Conservation (phyloP, 805 yeast species). For the Hanseniaspora occidentalis region DNA sequence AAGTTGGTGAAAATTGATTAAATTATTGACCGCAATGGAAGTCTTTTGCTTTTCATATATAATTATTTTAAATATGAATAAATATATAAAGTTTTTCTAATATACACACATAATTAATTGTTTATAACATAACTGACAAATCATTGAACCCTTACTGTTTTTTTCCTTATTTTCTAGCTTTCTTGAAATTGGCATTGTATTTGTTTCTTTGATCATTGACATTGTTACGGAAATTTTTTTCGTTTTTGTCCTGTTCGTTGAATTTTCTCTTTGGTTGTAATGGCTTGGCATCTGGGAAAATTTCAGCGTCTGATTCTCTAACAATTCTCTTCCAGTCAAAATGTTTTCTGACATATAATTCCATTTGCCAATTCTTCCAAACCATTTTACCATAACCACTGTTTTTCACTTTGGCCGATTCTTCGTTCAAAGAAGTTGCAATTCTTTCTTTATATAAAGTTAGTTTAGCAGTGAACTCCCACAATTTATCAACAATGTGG, state of each 20-base stretch:
- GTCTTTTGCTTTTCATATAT: background rate
- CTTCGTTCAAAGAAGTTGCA: slow-evolving; percentile 49
- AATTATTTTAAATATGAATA: background rate
- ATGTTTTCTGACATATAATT: slow-evolving; percentile 56
- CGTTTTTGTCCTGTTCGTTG: background rate
- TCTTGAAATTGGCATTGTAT: slow-evolving; percentile 3
- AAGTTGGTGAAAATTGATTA: slow-evolving; percentile 30
- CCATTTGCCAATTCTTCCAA: slow-evolving; percentile 94
- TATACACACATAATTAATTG: slow-evolving; percentile 2
- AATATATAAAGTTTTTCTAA: background rate
- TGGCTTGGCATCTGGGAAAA: slow-evolving; percentile 26
- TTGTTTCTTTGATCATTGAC: slow-evolving; percentile 3
- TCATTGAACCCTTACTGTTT: slow-evolving; percentile 3
- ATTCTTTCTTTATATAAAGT: slow-evolving; percentile 80
- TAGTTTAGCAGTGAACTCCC: slow-evolving; percentile 66
- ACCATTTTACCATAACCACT: slow-evolving; percentile 82
- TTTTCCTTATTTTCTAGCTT: slow-evolving; percentile 5
- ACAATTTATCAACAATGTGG: slow-evolving; percentile 73
- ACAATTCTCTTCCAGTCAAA: slow-evolving; percentile 70
- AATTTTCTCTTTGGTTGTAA: slow-evolving; percentile 15
- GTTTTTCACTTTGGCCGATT: slow-evolving; percentile 61
- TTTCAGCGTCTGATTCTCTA: slow-evolving; percentile 37
- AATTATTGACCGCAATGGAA: background rate
- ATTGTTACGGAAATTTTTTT: background rate
- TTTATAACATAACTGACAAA: slow-evolving; percentile 3